Conservation (phyloP, 805 yeast genomes). For the Saccharomycopsis sp. region DNA sequence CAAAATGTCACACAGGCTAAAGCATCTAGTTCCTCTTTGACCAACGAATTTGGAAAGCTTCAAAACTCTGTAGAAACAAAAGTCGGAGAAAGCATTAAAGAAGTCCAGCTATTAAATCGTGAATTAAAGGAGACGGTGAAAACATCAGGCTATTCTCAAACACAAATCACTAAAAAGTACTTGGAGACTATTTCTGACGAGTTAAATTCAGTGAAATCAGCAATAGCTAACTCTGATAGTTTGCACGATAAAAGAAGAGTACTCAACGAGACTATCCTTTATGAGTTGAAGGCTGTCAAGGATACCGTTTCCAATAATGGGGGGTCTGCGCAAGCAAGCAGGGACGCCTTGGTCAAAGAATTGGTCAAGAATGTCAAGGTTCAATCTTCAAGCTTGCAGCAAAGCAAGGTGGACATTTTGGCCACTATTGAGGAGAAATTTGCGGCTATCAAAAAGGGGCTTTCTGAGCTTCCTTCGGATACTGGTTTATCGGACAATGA, state of each 20-base stretch:
- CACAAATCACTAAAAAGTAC: neutral
- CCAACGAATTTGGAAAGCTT: neutral
- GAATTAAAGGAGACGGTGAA: neutral
- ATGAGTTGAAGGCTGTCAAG: neutral
- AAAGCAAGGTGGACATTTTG: neutral
- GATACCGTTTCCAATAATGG: neutral
- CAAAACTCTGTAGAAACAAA: neutral
- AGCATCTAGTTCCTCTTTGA: neutral
- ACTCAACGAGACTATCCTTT: neutral
- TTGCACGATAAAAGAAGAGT: neutral
- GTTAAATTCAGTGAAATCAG: neutral
- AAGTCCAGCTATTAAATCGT: neutral
- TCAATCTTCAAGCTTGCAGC: neutral
- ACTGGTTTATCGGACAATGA: neutral
- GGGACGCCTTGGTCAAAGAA: neutral
- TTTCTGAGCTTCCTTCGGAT: neutral
- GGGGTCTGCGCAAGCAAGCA: neutral
- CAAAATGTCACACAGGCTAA: neutral
- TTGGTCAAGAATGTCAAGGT: neutral
- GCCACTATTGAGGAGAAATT: neutral
- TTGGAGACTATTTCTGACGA: neutral
- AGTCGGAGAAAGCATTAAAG: neutral
- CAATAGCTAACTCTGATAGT: neutral
- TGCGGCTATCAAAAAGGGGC: neutral
- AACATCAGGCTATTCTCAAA: neutral